Percentiles rank a stretch among this genome's conserved stretches.
Evolutionary conservation across 805 yeast genomes (phyloP).

Genomic region (Groenewaldozyma tartarivorans): DNA sequence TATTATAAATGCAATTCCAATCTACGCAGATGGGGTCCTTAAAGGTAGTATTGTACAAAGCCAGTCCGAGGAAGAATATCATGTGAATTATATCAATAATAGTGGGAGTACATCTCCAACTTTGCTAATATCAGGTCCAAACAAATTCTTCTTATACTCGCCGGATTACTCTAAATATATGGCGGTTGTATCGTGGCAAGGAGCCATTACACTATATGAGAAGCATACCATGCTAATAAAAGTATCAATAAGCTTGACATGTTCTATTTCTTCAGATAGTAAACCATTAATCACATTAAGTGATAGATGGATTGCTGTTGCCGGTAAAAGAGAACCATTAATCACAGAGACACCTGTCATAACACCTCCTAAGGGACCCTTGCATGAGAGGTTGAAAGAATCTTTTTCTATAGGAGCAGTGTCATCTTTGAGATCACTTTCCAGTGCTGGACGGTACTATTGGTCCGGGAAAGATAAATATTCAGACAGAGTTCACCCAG

Average conservation of each 20-base stretch:
- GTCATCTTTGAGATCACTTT: slow-evolving; percentile 37
- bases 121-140: not conserved
- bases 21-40: not conserved
- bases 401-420: slow-evolving; percentile 43
- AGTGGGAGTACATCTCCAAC: not conserved
- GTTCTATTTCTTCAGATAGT: slow-evolving; percentile 21
- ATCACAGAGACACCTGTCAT: slow-evolving; percentile 32
- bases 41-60: not conserved
- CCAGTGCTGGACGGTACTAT: slow-evolving; percentile 36
- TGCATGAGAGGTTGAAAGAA: slow-evolving; percentile 39
- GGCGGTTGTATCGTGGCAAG: slow-evolving; percentile 15
- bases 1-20: not conserved
- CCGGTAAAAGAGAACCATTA: slow-evolving; percentile 33
- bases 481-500: not conserved
- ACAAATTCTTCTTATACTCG: slow-evolving; percentile 1
- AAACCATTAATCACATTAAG: slow-evolving; percentile 40
- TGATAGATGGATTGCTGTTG: slow-evolving; percentile 41
- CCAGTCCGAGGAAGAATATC: not conserved
- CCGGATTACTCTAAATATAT: slow-evolving; percentile 8
- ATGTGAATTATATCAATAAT: not conserved
- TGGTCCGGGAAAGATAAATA: not conserved
- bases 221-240: slow-evolving; percentile 8
- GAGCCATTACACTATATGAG: slow-evolving; percentile 15
- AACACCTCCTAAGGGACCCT: slow-evolving; percentile 38
- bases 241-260: slow-evolving; percentile 13